Conservation (phyloP, 129 eudicot species). For the Artemisia argyi region DNA sequence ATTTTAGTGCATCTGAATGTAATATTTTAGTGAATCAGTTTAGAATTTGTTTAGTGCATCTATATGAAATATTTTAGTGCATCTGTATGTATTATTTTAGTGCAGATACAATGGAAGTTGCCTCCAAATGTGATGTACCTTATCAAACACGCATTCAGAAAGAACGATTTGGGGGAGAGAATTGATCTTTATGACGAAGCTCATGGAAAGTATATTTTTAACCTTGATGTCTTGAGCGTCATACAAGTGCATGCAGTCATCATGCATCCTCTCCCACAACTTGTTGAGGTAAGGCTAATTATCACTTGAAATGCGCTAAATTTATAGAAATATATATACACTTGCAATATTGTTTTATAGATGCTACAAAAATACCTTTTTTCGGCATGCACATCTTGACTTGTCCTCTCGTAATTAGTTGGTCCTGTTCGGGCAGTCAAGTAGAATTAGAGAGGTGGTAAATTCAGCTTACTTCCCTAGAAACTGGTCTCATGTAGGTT, state of each 20-base stretch:
- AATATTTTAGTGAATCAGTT: too few species aligned
- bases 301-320: neutral
- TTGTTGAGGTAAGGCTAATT: slow-evolving; percentile 69
- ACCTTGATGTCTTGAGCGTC: slow-evolving; percentile 53
- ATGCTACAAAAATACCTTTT: too few species aligned
- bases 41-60: too few species aligned
- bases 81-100: slow-evolving; percentile 21
- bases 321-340: too few species aligned
- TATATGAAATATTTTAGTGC: too few species aligned
- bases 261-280: slow-evolving; percentile 99
- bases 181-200: slow-evolving; percentile 80
- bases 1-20: too few species aligned
- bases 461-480: too few species aligned
- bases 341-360: neutral
- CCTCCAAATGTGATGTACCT: slow-evolving; percentile 89
- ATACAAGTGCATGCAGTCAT: slow-evolving; percentile 94
- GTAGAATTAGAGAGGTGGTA: too few species aligned
- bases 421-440: too few species aligned
- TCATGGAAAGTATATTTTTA: slow-evolving; percentile 89
- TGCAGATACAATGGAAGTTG: slow-evolving; percentile 81
- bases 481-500: too few species aligned
- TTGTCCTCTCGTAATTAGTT: too few species aligned
- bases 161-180: slow-evolving; percentile 96
- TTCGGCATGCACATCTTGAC: too few species aligned
- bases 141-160: slow-evolving; percentile 95